Conservation (phyloP, 2,329 filamentous ascomycete species). For the Blastomyces parvus region DNA sequence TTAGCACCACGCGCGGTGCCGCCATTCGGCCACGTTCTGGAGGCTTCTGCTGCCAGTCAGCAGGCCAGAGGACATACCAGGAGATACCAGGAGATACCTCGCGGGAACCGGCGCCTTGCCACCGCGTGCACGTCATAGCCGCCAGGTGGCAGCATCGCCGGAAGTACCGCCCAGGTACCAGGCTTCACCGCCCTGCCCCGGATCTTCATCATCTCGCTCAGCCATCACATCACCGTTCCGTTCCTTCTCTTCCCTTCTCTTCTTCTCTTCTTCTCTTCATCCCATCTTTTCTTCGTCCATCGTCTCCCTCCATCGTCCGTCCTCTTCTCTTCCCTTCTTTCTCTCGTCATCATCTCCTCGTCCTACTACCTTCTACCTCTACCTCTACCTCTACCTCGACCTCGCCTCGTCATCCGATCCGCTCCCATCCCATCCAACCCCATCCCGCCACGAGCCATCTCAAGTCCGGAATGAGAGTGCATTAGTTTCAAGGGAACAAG, state of each 20-base stretch:
- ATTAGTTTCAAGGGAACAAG: background rate
- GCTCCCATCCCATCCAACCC: constrained; percentile 17
- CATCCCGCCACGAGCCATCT: constrained; percentile 13
- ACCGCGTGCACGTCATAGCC: background rate
- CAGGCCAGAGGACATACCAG: too few species aligned
- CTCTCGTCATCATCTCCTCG: background rate
- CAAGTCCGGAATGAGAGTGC: background rate
- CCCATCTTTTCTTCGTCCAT: constrained; percentile 9
- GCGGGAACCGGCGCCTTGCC: background rate
- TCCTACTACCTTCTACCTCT: too few species aligned
- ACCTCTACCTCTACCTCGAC: background rate
- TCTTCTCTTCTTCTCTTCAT: background rate
- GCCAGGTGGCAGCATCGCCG: background rate
- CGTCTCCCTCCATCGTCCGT: background rate
- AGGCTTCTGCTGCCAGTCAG: too few species aligned
- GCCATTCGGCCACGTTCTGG: constrained; percentile 5
- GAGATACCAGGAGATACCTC: background rate
- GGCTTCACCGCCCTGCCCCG: too few species aligned
- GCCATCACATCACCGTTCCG: background rate
- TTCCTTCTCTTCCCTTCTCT: background rate
- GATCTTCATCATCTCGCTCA: background rate
- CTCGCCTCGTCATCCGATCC: constrained; percentile 15
- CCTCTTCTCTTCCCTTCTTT: background rate
- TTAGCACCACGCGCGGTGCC: background rate
- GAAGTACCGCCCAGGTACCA: constrained; percentile 4